Conservation (phyloP, 1,284 basidiomycete species). For the Cronartium quercuum region DNA sequence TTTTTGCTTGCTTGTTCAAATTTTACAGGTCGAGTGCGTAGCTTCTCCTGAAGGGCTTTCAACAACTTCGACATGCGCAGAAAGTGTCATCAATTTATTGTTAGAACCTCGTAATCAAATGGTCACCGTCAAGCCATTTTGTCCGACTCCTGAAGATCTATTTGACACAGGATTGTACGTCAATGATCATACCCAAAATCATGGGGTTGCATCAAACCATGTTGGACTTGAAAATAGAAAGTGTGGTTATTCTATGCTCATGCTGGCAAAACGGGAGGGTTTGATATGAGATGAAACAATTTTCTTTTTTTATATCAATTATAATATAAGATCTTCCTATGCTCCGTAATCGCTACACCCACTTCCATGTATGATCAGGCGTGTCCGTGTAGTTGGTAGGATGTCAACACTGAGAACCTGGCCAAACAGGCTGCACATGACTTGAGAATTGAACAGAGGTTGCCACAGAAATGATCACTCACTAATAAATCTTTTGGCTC, state of each 20-base stretch:
- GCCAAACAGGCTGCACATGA: neutral
- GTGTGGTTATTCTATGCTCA: slow-evolving; percentile 26
- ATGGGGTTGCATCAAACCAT: neutral
- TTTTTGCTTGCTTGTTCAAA: neutral
- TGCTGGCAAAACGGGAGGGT: slow-evolving; percentile 33
- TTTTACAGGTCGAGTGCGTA: slow-evolving; percentile 18
- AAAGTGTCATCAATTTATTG: slow-evolving; percentile 6
- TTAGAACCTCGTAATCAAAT: neutral
- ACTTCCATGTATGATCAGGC: neutral
- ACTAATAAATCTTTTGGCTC: no score
- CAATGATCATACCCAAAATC: neutral
- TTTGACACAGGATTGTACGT: slow-evolving; percentile 16
- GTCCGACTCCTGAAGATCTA: neutral
- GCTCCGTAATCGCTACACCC: no score
- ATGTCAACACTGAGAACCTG: neutral
- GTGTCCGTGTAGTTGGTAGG: neutral
- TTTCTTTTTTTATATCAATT: no score
- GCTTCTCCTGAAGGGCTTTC: slow-evolving; percentile 14
- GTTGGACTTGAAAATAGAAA: neutral
- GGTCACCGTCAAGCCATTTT: slow-evolving; percentile 17
- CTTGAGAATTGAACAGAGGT: neutral
- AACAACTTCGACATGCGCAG: neutral
- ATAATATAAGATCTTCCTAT: no score
- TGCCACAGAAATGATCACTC: no score
- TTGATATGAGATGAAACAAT: slow-evolving; percentile 25